These are phyloP conservation scores for Agrostemma githago DNA, from an alignment of 148 eudicot genomes.

Conservation along the genomic window DNA sequence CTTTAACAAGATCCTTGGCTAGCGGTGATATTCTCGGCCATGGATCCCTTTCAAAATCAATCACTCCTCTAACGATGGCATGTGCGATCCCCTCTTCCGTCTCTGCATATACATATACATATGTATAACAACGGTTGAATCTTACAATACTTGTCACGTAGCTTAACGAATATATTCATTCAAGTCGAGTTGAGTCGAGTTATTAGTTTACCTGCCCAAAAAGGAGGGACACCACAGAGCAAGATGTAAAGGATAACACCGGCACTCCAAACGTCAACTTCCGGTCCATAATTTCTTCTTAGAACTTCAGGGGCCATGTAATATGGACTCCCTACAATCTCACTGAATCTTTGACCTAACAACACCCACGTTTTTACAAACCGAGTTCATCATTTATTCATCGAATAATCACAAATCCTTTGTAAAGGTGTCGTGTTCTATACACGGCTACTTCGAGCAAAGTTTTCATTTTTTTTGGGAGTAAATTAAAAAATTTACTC, in stretches of 20 bases:
- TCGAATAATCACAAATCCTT: neutral
- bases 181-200: neutral
- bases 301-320: conserved; percentile 98
- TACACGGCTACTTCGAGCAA: too few species aligned
- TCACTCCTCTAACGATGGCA: conserved; percentile 60
- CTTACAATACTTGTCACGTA: too few species aligned
- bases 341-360: conserved; percentile 62
- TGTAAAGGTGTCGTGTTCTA: too few species aligned
- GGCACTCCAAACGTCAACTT: conserved; percentile 93
- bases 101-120: conserved; percentile 33
- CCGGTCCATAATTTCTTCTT: conserved; percentile 66
- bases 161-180: neutral
- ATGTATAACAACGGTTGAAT: too few species aligned
- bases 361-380: neutral
- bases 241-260: conserved; percentile 92
- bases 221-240: conserved; percentile 87
- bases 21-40: conserved; percentile 80
- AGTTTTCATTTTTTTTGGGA: too few species aligned
- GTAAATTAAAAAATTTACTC: too few species aligned
- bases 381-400: neutral
- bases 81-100: conserved; percentile 97
- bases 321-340: conserved; percentile 93
- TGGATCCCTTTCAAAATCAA: conserved; percentile 82
- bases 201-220: conserved; percentile 75
- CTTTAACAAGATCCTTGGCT: conserved; percentile 75